Evolutionary conservation across 2,329 filamentous ascomycete species (phyloP).

Genomic region (Pseudogymnoascus sp.): DNA sequence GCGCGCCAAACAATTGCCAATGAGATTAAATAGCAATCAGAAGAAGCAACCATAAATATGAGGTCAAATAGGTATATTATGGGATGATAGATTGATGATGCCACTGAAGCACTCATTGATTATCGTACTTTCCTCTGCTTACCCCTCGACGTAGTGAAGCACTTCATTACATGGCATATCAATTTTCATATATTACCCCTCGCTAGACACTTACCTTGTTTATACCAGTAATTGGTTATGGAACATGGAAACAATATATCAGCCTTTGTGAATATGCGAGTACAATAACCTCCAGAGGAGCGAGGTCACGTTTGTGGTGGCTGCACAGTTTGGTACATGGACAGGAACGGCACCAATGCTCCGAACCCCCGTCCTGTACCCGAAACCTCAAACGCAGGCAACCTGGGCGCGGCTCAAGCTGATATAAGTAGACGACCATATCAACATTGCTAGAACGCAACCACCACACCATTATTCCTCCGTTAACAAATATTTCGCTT

Average conservation of each 20-base stretch:
- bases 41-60: not conserved
- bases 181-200: not conserved
- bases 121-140: not conserved
- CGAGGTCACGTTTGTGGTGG: not conserved
- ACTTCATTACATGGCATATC: not conserved
- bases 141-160: not conserved
- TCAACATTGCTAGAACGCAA: not conserved
- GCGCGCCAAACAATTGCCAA: not conserved
- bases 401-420: not conserved
- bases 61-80: not conserved
- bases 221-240: not conserved
- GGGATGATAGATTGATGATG: too few relatives aligned
- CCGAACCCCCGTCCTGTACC: conserved; percentile 1
- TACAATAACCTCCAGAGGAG: not conserved
- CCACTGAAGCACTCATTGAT: not conserved
- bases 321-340: not conserved
- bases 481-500: not conserved
- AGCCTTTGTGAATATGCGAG: not conserved
- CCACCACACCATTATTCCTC: not conserved
- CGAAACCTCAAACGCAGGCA: not conserved
- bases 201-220: not conserved
- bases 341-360: not conserved
- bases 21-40: not conserved
- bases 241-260: not conserved
- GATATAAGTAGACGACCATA: not conserved